These are phyloP conservation scores for Tylopilus orsonianus DNA, from an alignment of 1,284 basidiomycete species.

Conservation along the genomic window DNA sequence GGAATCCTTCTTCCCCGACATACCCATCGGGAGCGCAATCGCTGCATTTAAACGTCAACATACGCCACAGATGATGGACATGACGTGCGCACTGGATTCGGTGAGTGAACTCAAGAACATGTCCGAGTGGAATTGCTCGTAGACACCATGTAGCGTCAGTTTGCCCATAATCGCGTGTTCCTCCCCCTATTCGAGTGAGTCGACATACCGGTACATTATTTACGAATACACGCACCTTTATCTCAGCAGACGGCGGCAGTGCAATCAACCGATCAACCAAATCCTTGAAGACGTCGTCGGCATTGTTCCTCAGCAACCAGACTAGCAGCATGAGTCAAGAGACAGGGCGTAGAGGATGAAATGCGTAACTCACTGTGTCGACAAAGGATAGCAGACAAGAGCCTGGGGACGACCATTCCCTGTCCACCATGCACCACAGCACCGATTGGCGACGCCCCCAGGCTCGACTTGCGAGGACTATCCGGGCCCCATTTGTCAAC, in stretches of 20 bases:
- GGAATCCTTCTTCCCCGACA: conserved; percentile 47
- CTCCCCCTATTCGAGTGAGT: conserved; percentile 52
- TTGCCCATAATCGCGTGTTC: conserved; percentile 72
- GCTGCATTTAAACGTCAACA: conserved; percentile 43
- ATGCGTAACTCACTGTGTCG: conserved; percentile 64
- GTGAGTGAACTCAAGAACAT: conserved; percentile 85
- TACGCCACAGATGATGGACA: not conserved
- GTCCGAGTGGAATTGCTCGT: conserved; percentile 76
- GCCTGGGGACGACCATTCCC: conserved; percentile 65
- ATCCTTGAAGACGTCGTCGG: conserved; percentile 52
- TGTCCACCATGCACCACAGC: conserved; percentile 33
- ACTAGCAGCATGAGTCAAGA: conserved; percentile 43
- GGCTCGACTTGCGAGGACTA: conserved; percentile 46
- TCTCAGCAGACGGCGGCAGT: conserved; percentile 55
- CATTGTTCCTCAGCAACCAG: conserved; percentile 68
- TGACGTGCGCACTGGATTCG: conserved; percentile 70
- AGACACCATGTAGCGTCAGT: conserved; percentile 72
- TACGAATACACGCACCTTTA: conserved; percentile 46
- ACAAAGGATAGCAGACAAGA: conserved; percentile 67
- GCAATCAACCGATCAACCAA: conserved; percentile 60
- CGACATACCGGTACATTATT: not conserved
- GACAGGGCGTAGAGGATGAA: not conserved
- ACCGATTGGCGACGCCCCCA: conserved; percentile 27
- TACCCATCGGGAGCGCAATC: conserved; percentile 82
- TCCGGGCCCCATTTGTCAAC: conserved; percentile 8